Base-by-base conservation (phyloP, 2,329 filamentous ascomycete genomes). In the Xylaria multiplex region DNA sequence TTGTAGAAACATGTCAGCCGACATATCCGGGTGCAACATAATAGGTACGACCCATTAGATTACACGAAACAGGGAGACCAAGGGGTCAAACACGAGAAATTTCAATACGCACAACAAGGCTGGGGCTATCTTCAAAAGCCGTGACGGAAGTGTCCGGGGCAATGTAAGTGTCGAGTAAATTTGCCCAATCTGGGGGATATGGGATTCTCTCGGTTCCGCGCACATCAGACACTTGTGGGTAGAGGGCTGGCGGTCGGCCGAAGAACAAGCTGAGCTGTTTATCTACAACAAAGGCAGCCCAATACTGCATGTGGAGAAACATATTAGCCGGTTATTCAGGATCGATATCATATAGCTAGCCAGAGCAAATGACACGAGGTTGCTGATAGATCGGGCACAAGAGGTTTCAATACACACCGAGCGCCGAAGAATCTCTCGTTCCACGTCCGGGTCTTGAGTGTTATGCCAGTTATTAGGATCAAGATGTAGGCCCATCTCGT, bases 191-290 rank as follows among this genome's bases (percentile, higher is more conserved):
- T 1, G 81, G 78, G 0, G 83, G 83, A 61, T 84, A 85, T 8
- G 82, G 81, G 3, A 85, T 77, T 11, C 81, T 76, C 52, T 83
- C 81, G 0, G 82, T 84, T 64, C 83, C 82, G 4, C 79, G 77
- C 2, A 85, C 83, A 59, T 85, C 83, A 9, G 82, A 83, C 67
- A 83, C 82, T 60, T 81, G 78, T 0, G 82, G 83, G 60, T 85
- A 81, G 0, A 85, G 73, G 5, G 82, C 83, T 0, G 83, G 82
- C 16, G 83, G 83, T 22, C 83, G 78, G 9, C 83, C 83, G 71
- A 85, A 85, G 70, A 83, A 84, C 6, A 85, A 73, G 65, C 82
- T 84, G 8, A 85, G 75, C 66, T 85, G 82, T 72, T 84, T 85
- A 59, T 85, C 83, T 0, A 79, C 81, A 16, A 81, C 79, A 62